Percentiles rank a stretch among this genome's conserved stretches.
Evolutionary conservation across 768 basidiomycete species (phyloP).

Genomic region (Wakefieldia striispora): DNA sequence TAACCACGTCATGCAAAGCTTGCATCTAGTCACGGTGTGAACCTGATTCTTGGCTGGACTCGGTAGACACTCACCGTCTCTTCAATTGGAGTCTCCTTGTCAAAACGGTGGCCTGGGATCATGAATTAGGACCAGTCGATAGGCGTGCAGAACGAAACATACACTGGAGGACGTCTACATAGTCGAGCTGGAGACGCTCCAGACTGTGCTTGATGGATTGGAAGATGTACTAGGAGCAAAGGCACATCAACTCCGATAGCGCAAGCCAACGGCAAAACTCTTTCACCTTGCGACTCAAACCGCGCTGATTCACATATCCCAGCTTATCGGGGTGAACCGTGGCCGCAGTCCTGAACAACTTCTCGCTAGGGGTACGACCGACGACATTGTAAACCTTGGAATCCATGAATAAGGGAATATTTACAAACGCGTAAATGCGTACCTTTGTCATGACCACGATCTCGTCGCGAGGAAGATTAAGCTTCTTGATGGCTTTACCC

Average conservation of each 20-base stretch:
- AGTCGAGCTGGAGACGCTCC: constrained; percentile 45
- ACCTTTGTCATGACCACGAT: constrained; percentile 81
- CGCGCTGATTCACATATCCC: constrained; percentile 49
- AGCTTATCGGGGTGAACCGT: constrained; percentile 29
- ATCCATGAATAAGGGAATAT: background rate
- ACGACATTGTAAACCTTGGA: constrained; percentile 45
- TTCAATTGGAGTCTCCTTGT: constrained; percentile 47
- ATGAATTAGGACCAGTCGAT: background rate
- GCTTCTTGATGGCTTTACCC: constrained; percentile 70
- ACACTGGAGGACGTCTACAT: constrained; percentile 60
- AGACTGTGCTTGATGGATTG: constrained; percentile 46
- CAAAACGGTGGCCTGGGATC: constrained; percentile 46
- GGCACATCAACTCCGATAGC: background rate
- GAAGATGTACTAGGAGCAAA: constrained; percentile 46
- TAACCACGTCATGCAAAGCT: constrained; percentile 50
- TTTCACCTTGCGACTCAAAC: constrained; percentile 39
- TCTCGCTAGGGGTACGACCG: constrained; percentile 13
- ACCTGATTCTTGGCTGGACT: background rate
- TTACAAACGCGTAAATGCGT: background rate
- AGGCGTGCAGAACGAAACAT: background rate
- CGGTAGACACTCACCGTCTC: constrained; percentile 33
- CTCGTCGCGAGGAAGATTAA: constrained; percentile 64
- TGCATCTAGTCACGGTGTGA: constrained; percentile 34
- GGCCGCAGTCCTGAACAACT: constrained; percentile 6
- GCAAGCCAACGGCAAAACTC: constrained; percentile 37